phyloP scores from a whole-genome alignment of 768 basidiomycete genomes.

The Collybia nuda region DNA sequence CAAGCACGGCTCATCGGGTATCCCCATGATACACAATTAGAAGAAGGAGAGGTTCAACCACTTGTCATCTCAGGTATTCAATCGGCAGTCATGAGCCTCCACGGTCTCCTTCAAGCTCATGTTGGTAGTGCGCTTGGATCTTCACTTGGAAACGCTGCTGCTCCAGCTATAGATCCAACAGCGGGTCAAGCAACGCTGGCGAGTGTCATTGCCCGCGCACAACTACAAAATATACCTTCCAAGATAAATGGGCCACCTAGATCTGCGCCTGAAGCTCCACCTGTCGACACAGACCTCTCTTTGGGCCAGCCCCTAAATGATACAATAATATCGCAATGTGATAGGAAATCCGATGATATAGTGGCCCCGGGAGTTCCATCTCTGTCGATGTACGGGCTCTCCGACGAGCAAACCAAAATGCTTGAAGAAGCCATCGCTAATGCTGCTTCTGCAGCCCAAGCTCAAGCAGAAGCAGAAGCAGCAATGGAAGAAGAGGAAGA shows the following conservation, averaged over 20 bases:
- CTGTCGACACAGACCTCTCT: background rate
- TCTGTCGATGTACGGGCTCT: slow-evolving; percentile 68
- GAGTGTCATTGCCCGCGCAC: slow-evolving; percentile 71
- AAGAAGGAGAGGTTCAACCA: slow-evolving; percentile 63
- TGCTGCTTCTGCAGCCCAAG: slow-evolving; percentile 73
- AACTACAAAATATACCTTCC: slow-evolving; percentile 43
- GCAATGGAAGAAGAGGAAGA: slow-evolving; percentile 73
- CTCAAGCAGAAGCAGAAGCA: slow-evolving; percentile 78
- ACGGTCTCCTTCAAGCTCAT: slow-evolving; percentile 53
- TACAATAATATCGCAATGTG: background rate
- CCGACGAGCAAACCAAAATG: slow-evolving; percentile 68
- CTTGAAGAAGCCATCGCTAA: slow-evolving; percentile 74
- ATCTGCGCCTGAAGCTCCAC: background rate
- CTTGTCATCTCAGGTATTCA: slow-evolving; percentile 50
- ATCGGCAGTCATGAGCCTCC: slow-evolving; percentile 51
- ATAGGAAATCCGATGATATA: background rate
- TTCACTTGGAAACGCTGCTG: slow-evolving; percentile 26
- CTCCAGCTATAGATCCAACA: slow-evolving; percentile 39
- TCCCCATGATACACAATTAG: slow-evolving; percentile 32
- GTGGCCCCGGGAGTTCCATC: slow-evolving; percentile 30
- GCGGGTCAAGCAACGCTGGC: slow-evolving; percentile 68
- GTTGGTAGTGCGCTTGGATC: slow-evolving; percentile 57
- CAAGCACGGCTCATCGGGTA: slow-evolving; percentile 17
- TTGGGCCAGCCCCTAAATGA: background rate
- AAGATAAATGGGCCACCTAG: background rate